Base-by-base conservation (phyloP, 2,329 filamentous ascomycete species). In the Curvularia spicifera region DNA sequence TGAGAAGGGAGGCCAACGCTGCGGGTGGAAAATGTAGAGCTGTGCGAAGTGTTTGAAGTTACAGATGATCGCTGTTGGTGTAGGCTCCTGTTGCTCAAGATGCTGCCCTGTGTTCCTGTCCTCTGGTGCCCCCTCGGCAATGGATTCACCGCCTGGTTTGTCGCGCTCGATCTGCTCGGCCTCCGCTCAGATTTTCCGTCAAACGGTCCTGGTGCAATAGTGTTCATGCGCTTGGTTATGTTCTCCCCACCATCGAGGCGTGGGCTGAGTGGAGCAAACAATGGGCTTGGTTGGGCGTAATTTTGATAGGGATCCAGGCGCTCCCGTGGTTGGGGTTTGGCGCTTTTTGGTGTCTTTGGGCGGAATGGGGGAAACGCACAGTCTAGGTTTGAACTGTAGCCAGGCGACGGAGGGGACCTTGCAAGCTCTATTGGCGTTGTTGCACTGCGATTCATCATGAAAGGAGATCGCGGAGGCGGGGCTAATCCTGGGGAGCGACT, bases 181-280 rank as follows among this genome's bases (percentile, higher is more conserved):
- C 71, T 70, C 42, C 72, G 65, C 29, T 72, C 65, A 31, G 62
- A 51, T 76, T 31, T 64, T 45, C 82, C 73, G 62, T 87, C 85
- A 66, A 91, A 90, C 0, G 89, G 88, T 0, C 87, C 88, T 1
- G 88, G 86, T 1, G 85, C 82, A 68, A 91, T 88, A 8, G 79
- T 83, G 64, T 90, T 84, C 82, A 91, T 85, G 51, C 86, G 84
- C 61, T 85, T 82, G 65, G 89, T 69, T 28, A 91, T 47, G 51
- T 75, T 80, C 48, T 74, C 78, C 57, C 76, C 77, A 18, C 71
- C 78, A 63, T 76, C 75, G 1, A 69, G 71, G 33, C 73, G 74
- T 26, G 85, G 84, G 61, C 81, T 87, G 20, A 80, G 73, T 4
- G 83, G 79, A 22, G 81, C 81, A 67, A 81, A 82, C 3, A 72